Evolutionary conservation across 768 basidiomycete species (phyloP).

Genomic region (Auricularia auricula-judae): DNA sequence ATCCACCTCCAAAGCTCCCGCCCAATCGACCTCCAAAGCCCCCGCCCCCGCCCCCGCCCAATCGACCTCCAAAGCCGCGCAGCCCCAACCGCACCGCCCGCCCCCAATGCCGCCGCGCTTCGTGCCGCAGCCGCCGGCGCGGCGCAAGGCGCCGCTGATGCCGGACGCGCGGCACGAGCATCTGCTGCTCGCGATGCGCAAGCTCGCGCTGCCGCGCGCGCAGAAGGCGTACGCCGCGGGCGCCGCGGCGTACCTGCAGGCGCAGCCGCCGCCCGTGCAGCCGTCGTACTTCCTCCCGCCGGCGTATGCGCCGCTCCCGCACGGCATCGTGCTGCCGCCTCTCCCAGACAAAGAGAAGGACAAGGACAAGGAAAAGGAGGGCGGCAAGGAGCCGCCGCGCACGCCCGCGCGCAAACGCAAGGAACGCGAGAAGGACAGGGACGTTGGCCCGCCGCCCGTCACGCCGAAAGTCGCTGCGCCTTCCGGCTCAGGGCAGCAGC

Average conservation of each 20-base stretch:
- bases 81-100: no score
- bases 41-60: no score
- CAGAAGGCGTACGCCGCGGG: background rate
- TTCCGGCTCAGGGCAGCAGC: conserved; percentile 12
- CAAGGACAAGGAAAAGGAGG: conserved; percentile 6
- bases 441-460: no score
- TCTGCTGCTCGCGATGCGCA: conserved; percentile 54
- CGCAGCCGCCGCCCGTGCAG: background rate
- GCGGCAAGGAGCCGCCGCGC: background rate
- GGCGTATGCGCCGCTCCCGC: no score
- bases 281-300: background rate
- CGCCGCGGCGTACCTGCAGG: background rate
- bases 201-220: background rate
- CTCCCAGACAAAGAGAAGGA: conserved; percentile 26
- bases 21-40: no score
- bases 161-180: conserved; percentile 64
- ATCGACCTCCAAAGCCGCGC: no score
- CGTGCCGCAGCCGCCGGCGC: no score
- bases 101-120: no score
- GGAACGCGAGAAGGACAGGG: no score
- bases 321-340: no score
- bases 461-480: conserved; percentile 1
- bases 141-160: conserved; percentile 6
- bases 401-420: no score
- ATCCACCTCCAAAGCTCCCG: no score